A percentile compares a stretch with the other conserved stretches of the same genome.
phyloP scores from a whole-genome alignment of 352 stramenopile genomes.

The Aphanomyces cochlioides region DNA sequence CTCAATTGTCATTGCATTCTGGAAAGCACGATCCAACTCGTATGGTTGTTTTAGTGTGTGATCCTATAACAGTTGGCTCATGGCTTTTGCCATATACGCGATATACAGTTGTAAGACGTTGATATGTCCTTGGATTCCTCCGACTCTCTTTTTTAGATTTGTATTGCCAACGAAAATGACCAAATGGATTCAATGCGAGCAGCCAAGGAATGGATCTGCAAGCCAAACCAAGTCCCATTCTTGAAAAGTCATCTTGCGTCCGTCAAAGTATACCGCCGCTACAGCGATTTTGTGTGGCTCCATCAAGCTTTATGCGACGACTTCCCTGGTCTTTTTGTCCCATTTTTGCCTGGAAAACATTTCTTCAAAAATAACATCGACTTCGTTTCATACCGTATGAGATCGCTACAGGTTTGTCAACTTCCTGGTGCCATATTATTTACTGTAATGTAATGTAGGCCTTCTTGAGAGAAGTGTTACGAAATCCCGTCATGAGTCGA shows the following conservation, averaged over 20 bases:
- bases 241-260: conserved; percentile 37
- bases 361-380: conserved; percentile 84
- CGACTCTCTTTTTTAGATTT: conserved; percentile 21
- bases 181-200: conserved; percentile 61
- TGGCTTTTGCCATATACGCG: conserved; percentile 81
- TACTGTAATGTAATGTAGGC: conserved; percentile 32
- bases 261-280: conserved; percentile 80
- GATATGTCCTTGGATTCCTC: no score
- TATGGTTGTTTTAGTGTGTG: conserved; percentile 75
- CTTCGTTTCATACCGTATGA: conserved; percentile 84
- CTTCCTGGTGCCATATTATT: not conserved
- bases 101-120: conserved; percentile 60
- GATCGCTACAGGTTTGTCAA: conserved; percentile 45
- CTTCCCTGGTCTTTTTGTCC: conserved; percentile 75
- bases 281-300: conserved; percentile 85
- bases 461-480: conserved; percentile 70
- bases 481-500: conserved; percentile 56
- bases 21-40: conserved; percentile 71
- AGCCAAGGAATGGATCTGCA: conserved; percentile 71
- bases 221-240: conserved; percentile 31
- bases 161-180: conserved; percentile 28
- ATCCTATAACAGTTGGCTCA: conserved; percentile 72
- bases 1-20: conserved; percentile 71
- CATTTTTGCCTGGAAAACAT: conserved; percentile 69
- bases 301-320: conserved; percentile 56